These are phyloP conservation scores for Chlamydomonas sp. DNA, from an alignment of 139 green algal species.

Conservation along the genomic window DNA sequence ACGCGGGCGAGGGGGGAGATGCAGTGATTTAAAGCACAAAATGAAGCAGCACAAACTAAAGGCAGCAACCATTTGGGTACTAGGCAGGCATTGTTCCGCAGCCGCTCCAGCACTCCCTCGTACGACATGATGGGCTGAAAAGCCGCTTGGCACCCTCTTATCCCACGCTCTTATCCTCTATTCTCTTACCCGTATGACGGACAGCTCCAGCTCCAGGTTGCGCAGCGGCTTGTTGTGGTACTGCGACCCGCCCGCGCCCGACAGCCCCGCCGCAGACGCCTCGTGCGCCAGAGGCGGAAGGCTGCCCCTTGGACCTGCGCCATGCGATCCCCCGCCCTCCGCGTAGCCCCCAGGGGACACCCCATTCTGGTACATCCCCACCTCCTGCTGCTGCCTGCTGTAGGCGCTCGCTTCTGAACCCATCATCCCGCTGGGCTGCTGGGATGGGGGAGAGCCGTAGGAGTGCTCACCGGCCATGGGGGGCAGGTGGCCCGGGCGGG, in stretches of 20 bases:
- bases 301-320: background rate
- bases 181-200: slow-evolving; percentile 46
- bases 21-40: background rate
- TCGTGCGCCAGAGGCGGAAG: slow-evolving; percentile 23
- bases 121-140: background rate
- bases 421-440: background rate
- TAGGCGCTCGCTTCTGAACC: background rate
- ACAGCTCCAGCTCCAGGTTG: slow-evolving; percentile 56
- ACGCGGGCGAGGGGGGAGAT: background rate
- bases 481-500: too few species aligned
- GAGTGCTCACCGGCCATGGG: too few species aligned
- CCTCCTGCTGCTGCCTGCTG: background rate
- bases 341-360: too few species aligned
- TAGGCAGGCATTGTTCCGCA: too few species aligned
- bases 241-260: background rate
- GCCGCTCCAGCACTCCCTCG: too few species aligned
- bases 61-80: too few species aligned
- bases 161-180: background rate
- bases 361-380: too few species aligned
- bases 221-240: slow-evolving; percentile 32
- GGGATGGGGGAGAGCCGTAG: too few species aligned
- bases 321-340: background rate
- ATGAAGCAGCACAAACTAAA: too few species aligned
- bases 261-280: background rate
- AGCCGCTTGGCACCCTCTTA: background rate